A percentile compares a stretch with the other conserved stretches of the same genome.
These are phyloP conservation scores for Knoxdaviesia proteae DNA, from an alignment of 2,329 filamentous ascomycete genomes.

Conservation along the genomic window DNA sequence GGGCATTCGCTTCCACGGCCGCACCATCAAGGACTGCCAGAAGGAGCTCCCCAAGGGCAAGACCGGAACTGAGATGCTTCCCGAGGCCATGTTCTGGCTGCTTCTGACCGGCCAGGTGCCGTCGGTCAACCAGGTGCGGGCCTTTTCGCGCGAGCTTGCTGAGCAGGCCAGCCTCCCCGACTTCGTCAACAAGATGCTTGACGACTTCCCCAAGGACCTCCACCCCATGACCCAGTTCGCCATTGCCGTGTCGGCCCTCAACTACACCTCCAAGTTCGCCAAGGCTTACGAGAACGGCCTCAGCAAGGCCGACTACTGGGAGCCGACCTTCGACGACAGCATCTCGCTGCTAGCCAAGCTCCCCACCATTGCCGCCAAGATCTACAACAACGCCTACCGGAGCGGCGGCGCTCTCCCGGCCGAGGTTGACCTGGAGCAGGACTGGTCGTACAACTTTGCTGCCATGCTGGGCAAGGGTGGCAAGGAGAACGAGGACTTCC, in stretches of 20 bases:
- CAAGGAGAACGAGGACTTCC: slow-evolving; percentile 77
- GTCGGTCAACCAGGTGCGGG: slow-evolving; percentile 58
- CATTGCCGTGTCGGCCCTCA: slow-evolving; percentile 85
- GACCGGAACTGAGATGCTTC: slow-evolving; percentile 87
- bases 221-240: slow-evolving; percentile 98
- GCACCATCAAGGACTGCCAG: slow-evolving; percentile 96
- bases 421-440: slow-evolving; percentile 61
- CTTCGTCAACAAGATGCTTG: slow-evolving; percentile 73
- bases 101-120: slow-evolving; percentile 86
- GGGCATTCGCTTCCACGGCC: slow-evolving; percentile 94
- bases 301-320: slow-evolving; percentile 96
- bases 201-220: slow-evolving; percentile 70
- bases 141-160: slow-evolving; percentile 68
- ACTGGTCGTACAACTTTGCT: slow-evolving; percentile 98
- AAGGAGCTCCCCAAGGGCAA: slow-evolving; percentile 80
- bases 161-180: slow-evolving; percentile 65
- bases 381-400: slow-evolving; percentile 80
- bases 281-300: slow-evolving; percentile 80
- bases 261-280: slow-evolving; percentile 84
- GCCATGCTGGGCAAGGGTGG: slow-evolving; percentile 85
- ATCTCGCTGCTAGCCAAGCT: slow-evolving; percentile 91
- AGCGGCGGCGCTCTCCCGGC: slow-evolving; percentile 54
- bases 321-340: slow-evolving; percentile 87
- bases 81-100: slow-evolving; percentile 99
- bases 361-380: slow-evolving; percentile 88